Evolutionary conservation across 768 basidiomycete species (phyloP).

Genomic region (Fomitopsis pulvina): DNA sequence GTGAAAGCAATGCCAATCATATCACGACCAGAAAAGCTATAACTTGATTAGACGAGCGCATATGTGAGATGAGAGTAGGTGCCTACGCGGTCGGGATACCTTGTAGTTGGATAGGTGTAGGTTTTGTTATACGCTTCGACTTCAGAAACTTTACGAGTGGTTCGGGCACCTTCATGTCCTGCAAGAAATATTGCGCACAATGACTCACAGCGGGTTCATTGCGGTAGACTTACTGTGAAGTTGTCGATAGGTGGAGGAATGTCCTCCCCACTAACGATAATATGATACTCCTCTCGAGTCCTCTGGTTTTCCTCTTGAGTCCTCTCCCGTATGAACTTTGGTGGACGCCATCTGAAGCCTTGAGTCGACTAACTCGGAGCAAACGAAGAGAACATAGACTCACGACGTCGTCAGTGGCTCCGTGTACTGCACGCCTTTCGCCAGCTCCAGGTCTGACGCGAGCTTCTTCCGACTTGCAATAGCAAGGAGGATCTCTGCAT

Average conservation of each 20-base stretch:
- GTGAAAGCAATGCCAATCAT: slow-evolving; percentile 99
- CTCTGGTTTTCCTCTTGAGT: slow-evolving; percentile 61
- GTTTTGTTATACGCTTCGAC: slow-evolving; percentile 75
- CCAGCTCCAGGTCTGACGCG: slow-evolving; percentile 88
- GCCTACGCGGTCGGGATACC: slow-evolving; percentile 91
- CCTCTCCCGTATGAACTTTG: slow-evolving; percentile 71
- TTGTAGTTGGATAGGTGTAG: slow-evolving; percentile 96
- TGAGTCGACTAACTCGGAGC: slow-evolving; percentile 3
- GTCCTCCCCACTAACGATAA: slow-evolving; percentile 90
- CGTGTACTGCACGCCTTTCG: slow-evolving; percentile 87
- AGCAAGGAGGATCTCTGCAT: slow-evolving; percentile 87
- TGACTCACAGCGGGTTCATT: slow-evolving; percentile 3
- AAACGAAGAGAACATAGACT: slow-evolving; percentile 20
- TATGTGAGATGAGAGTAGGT: slow-evolving; percentile 1
- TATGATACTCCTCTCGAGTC: slow-evolving; percentile 87
- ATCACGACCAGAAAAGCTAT: slow-evolving; percentile 89
- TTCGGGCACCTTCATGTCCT: slow-evolving; percentile 99
- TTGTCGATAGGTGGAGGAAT: slow-evolving; percentile 90
- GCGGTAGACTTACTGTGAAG: slow-evolving; percentile 51
- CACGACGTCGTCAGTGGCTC: slow-evolving; percentile 81
- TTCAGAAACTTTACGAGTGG: slow-evolving; percentile 78
- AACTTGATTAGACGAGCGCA: slow-evolving; percentile 13
- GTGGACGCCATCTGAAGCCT: slow-evolving; percentile 74
- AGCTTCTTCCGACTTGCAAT: slow-evolving; percentile 88
- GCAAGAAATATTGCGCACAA: not conserved